Evolutionary conservation across 768 basidiomycete genomes (phyloP).

Genomic region (Russula abietina): DNA sequence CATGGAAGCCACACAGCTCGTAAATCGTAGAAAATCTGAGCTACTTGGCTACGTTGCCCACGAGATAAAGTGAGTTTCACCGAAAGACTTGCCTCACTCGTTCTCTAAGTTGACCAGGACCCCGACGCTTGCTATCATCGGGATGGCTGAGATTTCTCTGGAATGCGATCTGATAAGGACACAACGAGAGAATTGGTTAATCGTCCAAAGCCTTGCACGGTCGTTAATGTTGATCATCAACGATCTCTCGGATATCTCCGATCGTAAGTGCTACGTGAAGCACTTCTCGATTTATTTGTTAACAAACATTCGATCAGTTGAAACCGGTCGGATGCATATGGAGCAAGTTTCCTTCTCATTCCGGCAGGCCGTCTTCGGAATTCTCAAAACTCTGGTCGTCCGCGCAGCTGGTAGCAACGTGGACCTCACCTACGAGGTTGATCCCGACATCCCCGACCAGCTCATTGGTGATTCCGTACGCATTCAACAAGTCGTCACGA

Average conservation of each 20-base stretch:
- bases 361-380: slow-evolving; percentile 92
- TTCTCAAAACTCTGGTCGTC: slow-evolving; percentile 95
- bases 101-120: slow-evolving; percentile 48
- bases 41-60: slow-evolving; percentile 99
- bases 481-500: slow-evolving; percentile 91
- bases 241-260: slow-evolving; percentile 98
- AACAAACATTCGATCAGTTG: slow-evolving; percentile 49
- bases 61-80: slow-evolving; percentile 65
- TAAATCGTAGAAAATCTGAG: slow-evolving; percentile 93
- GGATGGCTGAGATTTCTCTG: slow-evolving; percentile 94
- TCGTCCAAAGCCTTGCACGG: slow-evolving; percentile 91
- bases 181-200: slow-evolving; percentile 89
- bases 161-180: slow-evolving; percentile 93
- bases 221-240: slow-evolving; percentile 95
- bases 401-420: slow-evolving; percentile 95
- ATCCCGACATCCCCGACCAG: slow-evolving; percentile 92
- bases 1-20: slow-evolving; percentile 92
- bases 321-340: slow-evolving; percentile 99
- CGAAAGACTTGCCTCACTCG: not conserved
- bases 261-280: slow-evolving; percentile 50
- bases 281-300: too few relatives aligned
- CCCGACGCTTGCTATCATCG: slow-evolving; percentile 99
- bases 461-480: slow-evolving; percentile 95
- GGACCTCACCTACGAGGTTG: slow-evolving; percentile 93
- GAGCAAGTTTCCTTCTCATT: slow-evolving; percentile 96